Evolutionary conservation across 768 basidiomycete species (phyloP), one percentile per base, ranked within the genome.

Genomic region (Lactarius hatsudake): DNA sequence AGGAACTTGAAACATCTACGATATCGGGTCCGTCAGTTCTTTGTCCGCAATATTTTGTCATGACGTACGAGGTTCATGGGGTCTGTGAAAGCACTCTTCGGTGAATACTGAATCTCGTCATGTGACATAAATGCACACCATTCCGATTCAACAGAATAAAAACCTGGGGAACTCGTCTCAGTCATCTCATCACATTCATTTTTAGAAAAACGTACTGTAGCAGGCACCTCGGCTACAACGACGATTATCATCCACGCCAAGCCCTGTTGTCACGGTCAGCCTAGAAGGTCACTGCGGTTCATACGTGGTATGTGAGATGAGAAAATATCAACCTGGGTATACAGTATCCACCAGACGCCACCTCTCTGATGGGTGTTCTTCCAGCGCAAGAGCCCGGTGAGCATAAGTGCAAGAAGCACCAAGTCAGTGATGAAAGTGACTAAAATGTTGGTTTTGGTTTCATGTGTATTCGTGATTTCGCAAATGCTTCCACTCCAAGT

Each of bases 381-480:
- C 65, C 65, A 61, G 23, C 65, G 65, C 17, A 56, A 48, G 23
- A 66, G 30, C 9, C 65, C 65, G 9, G 20, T 26, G 13, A 66
- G 32, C 65, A 61, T 61, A 23, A 66, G 60, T 6, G 18, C 6
- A 7, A 66, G 60, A 26, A 61, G 54, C 4, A 57, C 30, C 6
- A 61, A 0, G 34, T 66, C 65, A 12, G 65, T 36, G 10, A 38
- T n/a, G 17, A 66, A 61, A 26, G 42, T 36, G 32, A 23, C n/a
- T 17, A 45, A 6, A 42, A 57, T n/a, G 55, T 30, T 61, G 13
- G 23, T 30, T 43, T 34, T 61, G 32, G 40, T 61, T 13, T 61
- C 28, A 42, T 30, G 5, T 2, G 34, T 30, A 40, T 56, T 9
- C 2, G 10, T 9, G n/a, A 66, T 7, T 13, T 18, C 6, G 34